Evolutionary conservation across 148 eudicot genomes (phyloP), one percentile per base, ranked within the genome.

Genomic region (Heliosperma pusillum): DNA sequence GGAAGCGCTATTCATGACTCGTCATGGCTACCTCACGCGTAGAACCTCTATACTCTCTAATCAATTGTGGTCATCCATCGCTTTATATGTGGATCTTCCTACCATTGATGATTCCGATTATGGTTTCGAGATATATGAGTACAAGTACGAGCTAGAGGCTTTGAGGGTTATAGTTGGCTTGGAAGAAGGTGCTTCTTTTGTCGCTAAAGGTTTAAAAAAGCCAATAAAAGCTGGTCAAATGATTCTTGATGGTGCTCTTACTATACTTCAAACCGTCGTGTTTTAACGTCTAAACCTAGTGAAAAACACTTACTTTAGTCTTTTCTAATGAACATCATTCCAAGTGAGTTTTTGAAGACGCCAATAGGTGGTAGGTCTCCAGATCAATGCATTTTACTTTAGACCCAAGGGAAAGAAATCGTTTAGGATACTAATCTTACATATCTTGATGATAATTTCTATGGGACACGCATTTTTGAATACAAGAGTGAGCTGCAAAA

Each of bases 101-200:
- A 27, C 53, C 10, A 76, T 79, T 45, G 72, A 76, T 72, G 80
- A 76, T 69, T 45, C 67, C n/a, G 79, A 76, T 66, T 77, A 83
- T 42, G 80, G 80, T 9, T 5, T 69, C 10, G 66, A 69, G 25
- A 76, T 76, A 8, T 69, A 69, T 20, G 44, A 20, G 19, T 76
- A 22, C 66, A 21, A 27, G 59, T 47, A 19, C 15, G 79, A 76
- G 26, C 66, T 76, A 1, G 58, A 74, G 61, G 44, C 30, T 3
- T 44, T 74, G 25, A 61, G 77, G 15, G 77, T 74, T 29, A 19
- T 74, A 27, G 66, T 47, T n/a, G 55, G 70, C 10, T 64, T 63
- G 61, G 60, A 63, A 8, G 77, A 74, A 13, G 70, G 77, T 0
- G 60, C 61, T 47, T 7, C n/a, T 8, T 62, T 63, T 47, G 77